Evolutionary conservation across 352 stramenopile species (phyloP), one percentile per base, ranked within the genome.

Genomic region (Stephanocyclus meneghinianus): DNA sequence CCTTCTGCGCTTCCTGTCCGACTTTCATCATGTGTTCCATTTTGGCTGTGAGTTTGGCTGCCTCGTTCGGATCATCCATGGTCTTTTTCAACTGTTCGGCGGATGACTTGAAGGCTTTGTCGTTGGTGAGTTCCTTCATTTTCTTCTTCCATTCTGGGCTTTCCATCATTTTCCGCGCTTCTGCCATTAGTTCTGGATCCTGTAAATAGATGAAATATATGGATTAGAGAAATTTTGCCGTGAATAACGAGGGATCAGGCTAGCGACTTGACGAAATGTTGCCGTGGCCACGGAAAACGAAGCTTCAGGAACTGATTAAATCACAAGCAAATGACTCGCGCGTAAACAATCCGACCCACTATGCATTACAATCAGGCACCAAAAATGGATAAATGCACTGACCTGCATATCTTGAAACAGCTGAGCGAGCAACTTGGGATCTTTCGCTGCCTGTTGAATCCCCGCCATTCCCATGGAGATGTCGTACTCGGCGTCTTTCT

Each of bases 151-250:
- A 94, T 76, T 91, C 80, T 10, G 86, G 83, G 44, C 73, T 87
- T 48, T 92, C 79, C 87, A 92, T 92, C 89, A 94, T 94, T 83
- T 92, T 92, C 64, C 91, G 81, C 53, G 89, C 89, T 74, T 91
- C 89, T 32, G 80, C 83, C 89, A 93, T 93, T 45, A 93, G 68
- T 86, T 91, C 76, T 50, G 89, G 89, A 67, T 93, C 80, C 87
- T 93, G 77, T 50, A 45, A 53, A 53, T 40, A 21, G 21, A 59
- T 55, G 47, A 66, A 44, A 47, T 37, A 13, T 59, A 67, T 32
- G n/a, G 55, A 40, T 67, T 32, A 16, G 16, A 21, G 48, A 42
- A 51, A 30, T 32, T 42, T 32, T 8, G 21, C 21, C 21, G 21
- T 26, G 18, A 9, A 65, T 8, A 32, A 32, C 13, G 15, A 11